Evolutionary conservation across 805 yeast genomes (phyloP), one percentile per base, ranked within the genome.

Genomic region (Starmera pachycereana): DNA sequence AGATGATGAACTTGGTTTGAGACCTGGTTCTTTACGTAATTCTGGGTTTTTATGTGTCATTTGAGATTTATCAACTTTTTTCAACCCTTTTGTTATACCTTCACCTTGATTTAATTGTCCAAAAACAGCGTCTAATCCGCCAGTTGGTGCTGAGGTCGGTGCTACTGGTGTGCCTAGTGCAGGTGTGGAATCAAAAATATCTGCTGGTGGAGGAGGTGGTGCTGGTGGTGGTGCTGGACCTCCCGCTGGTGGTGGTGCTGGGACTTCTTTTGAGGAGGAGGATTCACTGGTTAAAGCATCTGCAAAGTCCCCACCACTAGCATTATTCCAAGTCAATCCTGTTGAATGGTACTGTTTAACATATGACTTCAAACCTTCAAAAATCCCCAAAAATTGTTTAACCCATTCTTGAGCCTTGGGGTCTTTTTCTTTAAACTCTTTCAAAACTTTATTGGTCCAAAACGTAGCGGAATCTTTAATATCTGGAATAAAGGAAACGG

Each of bases 21-120:
- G 16, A 19, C 29, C 29, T 11, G 36, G 14, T 19, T 27, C 29
- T 10, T 66, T 71, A 53, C 96, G 81, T 51, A 89, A 68, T 36
- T 68, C 78, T 2, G 96, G 95, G 60, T 88, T 86, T 63, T 87
- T 88, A 62, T 87, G 96, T 18, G 96, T 87, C 88, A 85, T 86
- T 62, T 88, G 85, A 8, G 94, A 81, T 65, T 78, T 86, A 50
- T 89, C 97, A 32, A 90, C 97, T 59, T 90, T 90, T 58, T 82
- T 87, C 49, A 92, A 74, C 12, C 88, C 85, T 30, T 88, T 68
- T 2, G 97, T 89, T 53, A 92, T 81, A 36, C 63, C 66, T 49
- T 79, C 84, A 44, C 99, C 99, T 65, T 81, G 72, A 64, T 81
- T 88, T 48, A 92, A 68, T 49, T 84, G 94, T n/a, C 85, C 80